A percentile compares a stretch with the other conserved stretches of the same genome.
These are phyloP conservation scores for Sporothrix mexicana DNA, from an alignment of 2,329 filamentous ascomycete species.

Conservation along the genomic window DNA sequence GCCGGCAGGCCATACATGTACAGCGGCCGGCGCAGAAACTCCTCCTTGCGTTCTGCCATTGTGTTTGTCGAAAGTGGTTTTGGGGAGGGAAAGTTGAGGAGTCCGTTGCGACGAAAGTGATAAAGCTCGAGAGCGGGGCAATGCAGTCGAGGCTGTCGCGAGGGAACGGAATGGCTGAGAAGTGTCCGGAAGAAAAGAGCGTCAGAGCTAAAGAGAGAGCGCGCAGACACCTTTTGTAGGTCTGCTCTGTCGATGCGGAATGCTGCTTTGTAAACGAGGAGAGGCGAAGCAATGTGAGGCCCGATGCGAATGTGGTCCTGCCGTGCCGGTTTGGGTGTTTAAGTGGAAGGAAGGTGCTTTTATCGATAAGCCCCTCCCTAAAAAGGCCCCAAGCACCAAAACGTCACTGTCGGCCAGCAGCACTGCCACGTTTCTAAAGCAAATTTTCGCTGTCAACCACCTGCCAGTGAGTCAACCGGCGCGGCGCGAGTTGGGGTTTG, in stretches of 20 bases:
- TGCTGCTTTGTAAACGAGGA: conserved; percentile 13
- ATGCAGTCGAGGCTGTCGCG: background rate
- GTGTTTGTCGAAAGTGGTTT: background rate
- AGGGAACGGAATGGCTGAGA: too few relatives aligned
- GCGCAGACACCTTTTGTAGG: background rate
- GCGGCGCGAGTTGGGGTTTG: too few relatives aligned
- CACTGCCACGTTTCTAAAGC: conserved; percentile 25
- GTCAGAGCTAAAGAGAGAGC: background rate
- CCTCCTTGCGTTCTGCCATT: conserved; percentile 45
- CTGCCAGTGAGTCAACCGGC: conserved; percentile 33
- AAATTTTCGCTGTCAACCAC: conserved; percentile 6
- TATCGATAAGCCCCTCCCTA: conserved; percentile 34
- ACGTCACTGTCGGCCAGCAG: background rate
- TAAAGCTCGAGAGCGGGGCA: background rate
- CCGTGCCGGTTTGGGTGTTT: background rate
- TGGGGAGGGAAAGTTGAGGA: background rate
- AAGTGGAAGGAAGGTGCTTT: background rate
- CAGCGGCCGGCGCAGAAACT: conserved; percentile 57
- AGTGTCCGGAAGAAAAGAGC: too few relatives aligned
- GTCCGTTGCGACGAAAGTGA: background rate
- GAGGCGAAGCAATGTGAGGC: conserved; percentile 18
- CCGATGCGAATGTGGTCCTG: background rate
- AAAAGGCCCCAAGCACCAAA: background rate
- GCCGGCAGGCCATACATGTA: conserved; percentile 79
- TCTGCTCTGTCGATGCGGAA: background rate